Base-by-base conservation (phyloP, 805 yeast genomes). In the Candida tibetensis region DNA sequence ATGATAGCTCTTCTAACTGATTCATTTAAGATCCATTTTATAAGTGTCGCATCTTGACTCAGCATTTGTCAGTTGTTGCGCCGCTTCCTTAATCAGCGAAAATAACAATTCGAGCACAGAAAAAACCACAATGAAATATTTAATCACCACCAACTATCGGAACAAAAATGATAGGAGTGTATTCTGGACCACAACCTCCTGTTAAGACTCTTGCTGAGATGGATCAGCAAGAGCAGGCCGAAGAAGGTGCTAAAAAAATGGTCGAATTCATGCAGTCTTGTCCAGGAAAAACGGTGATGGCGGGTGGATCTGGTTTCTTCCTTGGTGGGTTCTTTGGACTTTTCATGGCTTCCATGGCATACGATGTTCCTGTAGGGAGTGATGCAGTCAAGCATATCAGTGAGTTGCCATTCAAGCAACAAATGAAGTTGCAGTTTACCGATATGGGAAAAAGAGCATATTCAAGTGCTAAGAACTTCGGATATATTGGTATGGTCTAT, bases 251-350 rank as follows among this genome's bases (percentile, higher is more conserved):
- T 5, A 68, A 71, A 53, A 81, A 79, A 54, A 85, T 91, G 82
- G 79, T 88, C 57, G 79, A 74, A 36, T 79, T 84, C 62, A 87
- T 90, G 89, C 77, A 83, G 47, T 85, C 96, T 4, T 91, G 99
- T 66, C 96, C 97, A 0, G 98, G 97, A 14, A 91, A 93, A 58
- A 79, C 96, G 0, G 82, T 74, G 17, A 81, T 90, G 72, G 84
- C 96, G 19, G 98, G 96, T 44, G 96, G 82, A 15, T 81, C 95
- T 10, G 98, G 98, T 16, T 91, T 87, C 63, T 90, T 82, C 27
- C 77, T 91, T 26, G 98, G 98, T 65, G 98, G 97, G 44, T 85
- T 90, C 42, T 89, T 91, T 61, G 97, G 98, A 45, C 66, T 93
- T 34, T 89, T 91, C 69, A 93, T 91, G 97, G 91, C 93, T 1